Evolutionary conservation across 2,329 filamentous ascomycete species (phyloP).

Genomic region (Cytospora leucostoma): DNA sequence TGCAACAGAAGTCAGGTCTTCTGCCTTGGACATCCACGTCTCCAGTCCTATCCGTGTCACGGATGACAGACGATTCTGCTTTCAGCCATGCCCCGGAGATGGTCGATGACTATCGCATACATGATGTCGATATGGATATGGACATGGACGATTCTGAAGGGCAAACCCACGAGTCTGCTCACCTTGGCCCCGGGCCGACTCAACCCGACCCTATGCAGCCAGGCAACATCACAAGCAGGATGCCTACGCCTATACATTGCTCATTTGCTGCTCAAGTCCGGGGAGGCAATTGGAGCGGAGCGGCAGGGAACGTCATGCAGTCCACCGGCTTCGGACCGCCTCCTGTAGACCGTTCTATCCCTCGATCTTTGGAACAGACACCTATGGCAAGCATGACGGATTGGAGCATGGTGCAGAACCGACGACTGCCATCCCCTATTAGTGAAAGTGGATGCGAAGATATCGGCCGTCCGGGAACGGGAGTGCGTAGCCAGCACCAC

Average conservation of each 20-base stretch:
- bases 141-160: constrained; percentile 41
- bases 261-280: constrained; percentile 58
- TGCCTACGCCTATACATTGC: constrained; percentile 62
- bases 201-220: constrained; percentile 37
- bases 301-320: constrained; percentile 38
- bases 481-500: constrained; percentile 40
- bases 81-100: constrained; percentile 28
- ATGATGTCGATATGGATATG: constrained; percentile 51
- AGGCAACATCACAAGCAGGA: constrained; percentile 45
- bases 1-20: constrained; percentile 36
- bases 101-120: constrained; percentile 36
- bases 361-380: constrained; percentile 48
- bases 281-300: constrained; percentile 50
- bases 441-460: constrained; percentile 56
- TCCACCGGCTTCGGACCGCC: constrained; percentile 42
- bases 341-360: constrained; percentile 47
- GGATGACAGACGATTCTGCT: constrained; percentile 14
- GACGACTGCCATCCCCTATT: constrained; percentile 60
- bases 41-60: constrained; percentile 30
- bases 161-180: constrained; percentile 25
- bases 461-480: constrained; percentile 42
- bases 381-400: constrained; percentile 39
- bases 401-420: constrained; percentile 56
- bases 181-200: constrained; percentile 36
- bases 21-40: constrained; percentile 37